phyloP scores from a whole-genome alignment of 2,329 filamentous ascomycete species.

The Arthrobotrys iridis region DNA sequence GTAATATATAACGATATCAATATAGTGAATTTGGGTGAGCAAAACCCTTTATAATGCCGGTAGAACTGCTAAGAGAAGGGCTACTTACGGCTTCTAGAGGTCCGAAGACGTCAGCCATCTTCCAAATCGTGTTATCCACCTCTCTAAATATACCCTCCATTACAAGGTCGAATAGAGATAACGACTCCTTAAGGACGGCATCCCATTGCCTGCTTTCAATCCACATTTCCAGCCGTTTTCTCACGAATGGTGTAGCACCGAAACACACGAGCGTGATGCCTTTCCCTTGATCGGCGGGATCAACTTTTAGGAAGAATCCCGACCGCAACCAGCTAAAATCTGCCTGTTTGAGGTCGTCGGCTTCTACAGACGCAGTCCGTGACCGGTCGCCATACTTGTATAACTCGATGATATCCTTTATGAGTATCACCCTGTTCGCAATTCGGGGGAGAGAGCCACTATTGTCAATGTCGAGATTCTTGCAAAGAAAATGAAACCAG shows the following conservation, averaged over 20 bases:
- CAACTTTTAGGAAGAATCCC: conserved; percentile 52
- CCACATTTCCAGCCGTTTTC: conserved; percentile 8
- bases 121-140: conserved; percentile 55
- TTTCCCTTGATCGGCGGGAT: not conserved
- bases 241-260: conserved; percentile 1
- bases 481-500: conserved; percentile 62
- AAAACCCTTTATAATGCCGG: not conserved
- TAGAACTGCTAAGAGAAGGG: no score
- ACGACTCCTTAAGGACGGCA: conserved; percentile 42
- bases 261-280: conserved; percentile 53
- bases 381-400: not conserved
- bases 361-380: no score
- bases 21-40: not conserved
- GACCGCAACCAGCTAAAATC: conserved; percentile 48
- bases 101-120: conserved; percentile 50
- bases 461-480: conserved; percentile 58
- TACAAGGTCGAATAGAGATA: conserved; percentile 54
- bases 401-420: not conserved
- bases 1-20: no score
- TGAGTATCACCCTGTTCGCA: not conserved
- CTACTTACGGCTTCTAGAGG: conserved; percentile 54
- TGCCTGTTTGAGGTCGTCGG: conserved; percentile 1
- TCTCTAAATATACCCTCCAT: conserved; percentile 54
- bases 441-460: not conserved
- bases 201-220: not conserved